Conservation (phyloP, 345 rosid genomes). For the Sapria himalayana region DNA sequence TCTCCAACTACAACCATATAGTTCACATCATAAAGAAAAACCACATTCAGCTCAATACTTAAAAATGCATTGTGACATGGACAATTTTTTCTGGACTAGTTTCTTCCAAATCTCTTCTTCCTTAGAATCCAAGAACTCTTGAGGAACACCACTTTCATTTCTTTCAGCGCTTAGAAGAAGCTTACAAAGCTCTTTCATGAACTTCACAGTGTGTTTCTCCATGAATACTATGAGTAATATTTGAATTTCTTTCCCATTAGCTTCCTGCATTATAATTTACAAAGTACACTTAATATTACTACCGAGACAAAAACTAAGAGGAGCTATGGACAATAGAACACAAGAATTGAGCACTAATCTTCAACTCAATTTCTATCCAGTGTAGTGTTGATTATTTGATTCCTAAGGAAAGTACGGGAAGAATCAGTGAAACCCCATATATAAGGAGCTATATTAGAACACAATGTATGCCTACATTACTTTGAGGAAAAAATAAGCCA, state of each 20-base stretch:
- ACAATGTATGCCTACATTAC: background rate
- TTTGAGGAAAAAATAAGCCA: background rate
- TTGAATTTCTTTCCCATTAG: conserved; percentile 83
- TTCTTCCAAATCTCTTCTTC: conserved; percentile 60
- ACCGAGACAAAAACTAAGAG: background rate
- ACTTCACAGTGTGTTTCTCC: conserved; percentile 91
- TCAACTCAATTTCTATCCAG: background rate
- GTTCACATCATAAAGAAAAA: no score
- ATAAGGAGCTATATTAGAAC: background rate
- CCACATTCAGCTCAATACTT: no score
- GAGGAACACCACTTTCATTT: conserved; percentile 82
- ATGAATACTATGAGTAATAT: conserved; percentile 80
- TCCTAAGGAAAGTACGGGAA: conserved; percentile 5
- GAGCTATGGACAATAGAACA: background rate
- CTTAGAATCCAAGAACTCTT: conserved; percentile 68
- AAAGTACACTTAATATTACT: background rate
- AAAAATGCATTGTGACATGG: no score
- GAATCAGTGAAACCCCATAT: background rate
- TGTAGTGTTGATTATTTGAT: conserved; percentile 3
- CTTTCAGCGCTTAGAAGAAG: conserved; percentile 84
- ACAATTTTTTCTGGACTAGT: conserved; percentile 50
- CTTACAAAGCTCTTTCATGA: conserved; percentile 94
- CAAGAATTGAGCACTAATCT: conserved; percentile 5
- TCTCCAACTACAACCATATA: conserved; percentile 35
- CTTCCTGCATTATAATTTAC: conserved; percentile 27